Conservation (phyloP, 345 rosid genomes). For the Hypericum perforatum region DNA sequence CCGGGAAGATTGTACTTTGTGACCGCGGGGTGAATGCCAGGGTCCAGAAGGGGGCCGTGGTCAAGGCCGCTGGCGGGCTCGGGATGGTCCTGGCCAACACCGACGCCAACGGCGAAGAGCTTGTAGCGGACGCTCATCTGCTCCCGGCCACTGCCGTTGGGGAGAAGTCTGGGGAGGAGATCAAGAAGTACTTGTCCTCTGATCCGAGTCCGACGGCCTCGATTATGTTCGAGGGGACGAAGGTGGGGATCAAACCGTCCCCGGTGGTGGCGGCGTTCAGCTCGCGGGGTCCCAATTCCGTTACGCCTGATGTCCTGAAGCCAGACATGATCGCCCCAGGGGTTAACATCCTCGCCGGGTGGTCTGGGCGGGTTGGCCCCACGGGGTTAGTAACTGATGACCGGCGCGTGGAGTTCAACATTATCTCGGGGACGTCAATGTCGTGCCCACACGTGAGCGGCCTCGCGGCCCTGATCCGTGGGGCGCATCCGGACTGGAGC, state of each 20-base stretch:
- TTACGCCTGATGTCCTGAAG: constrained; percentile 16
- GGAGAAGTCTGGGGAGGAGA: constrained; percentile 15
- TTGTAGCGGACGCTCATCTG: constrained; percentile 23
- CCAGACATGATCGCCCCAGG: constrained; percentile 27
- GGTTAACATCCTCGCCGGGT: constrained; percentile 25
- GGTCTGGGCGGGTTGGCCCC: constrained; percentile 21
- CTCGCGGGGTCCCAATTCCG: constrained; percentile 23
- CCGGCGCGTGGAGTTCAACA: constrained; percentile 21
- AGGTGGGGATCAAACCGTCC: constrained; percentile 22
- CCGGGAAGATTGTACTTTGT: constrained; percentile 21
- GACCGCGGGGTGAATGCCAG: constrained; percentile 23
- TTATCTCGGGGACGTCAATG: constrained; percentile 28
- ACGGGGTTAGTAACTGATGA: constrained; percentile 14
- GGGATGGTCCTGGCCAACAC: constrained; percentile 29
- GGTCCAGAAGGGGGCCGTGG: constrained; percentile 25
- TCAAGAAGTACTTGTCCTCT: constrained; percentile 10
- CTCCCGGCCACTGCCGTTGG: constrained; percentile 23
- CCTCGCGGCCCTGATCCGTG: constrained; percentile 17
- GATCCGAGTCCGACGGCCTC: constrained; percentile 21
- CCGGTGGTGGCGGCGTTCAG: constrained; percentile 29
- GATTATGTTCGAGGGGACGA: constrained; percentile 20
- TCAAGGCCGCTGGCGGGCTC: constrained; percentile 21
- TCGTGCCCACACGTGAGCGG: constrained; percentile 28
- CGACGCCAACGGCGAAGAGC: constrained; percentile 18
- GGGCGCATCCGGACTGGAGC: constrained; percentile 22